Evolutionary conservation across 1,139 yeast species (phyloP), one percentile per base, ranked within the genome.

Genomic region (Yamadazyma oceani): DNA sequence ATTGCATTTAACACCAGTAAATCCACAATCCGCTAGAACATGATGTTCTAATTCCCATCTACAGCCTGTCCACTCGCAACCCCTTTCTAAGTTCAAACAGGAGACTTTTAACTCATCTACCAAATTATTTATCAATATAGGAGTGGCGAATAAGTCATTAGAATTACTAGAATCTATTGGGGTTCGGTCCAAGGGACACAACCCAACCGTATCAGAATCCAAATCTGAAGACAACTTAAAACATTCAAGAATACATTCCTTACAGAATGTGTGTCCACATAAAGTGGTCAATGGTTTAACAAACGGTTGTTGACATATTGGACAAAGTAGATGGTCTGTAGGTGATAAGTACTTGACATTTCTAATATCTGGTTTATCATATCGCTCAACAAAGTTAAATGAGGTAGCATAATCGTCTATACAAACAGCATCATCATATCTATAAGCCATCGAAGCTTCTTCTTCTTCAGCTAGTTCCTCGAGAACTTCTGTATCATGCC

Each of bases 161-260:
- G 54, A 45, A 44, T 65, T 55, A 6, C 52, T 46, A 1, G 63
- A 51, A 41, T 64, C 65, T 27, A 80, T 47, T 2, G 75, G 72
- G 2, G 77, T 77, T 35, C 89, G 60, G 58, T 82, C 89, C 22
- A 82, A 63, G 0, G 89, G 88, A 54, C 89, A 82, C 34, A 66
- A 62, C 25, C 75, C 71, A 5, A 58, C 44, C 3, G 42, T 32
- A 11, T 50, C 50, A 17, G 48, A 35, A 11, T 43, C 44, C 5
- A 43, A 41, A 21, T 48, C 46, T 30, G 44, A 46, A 5, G 57
- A 42, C 64, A 64, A 58, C 37, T 63, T 69, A 28, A 76, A 58
- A 42, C 77, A 70, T 50, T 75, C 81, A 38, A 54, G 52, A 11
- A 78, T 65, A 46, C 84, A 79, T 23, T 62, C 71, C 42, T 62